Conservation (phyloP, 371 early-diverging fungal genomes). For the Mucor ambiguus region DNA sequence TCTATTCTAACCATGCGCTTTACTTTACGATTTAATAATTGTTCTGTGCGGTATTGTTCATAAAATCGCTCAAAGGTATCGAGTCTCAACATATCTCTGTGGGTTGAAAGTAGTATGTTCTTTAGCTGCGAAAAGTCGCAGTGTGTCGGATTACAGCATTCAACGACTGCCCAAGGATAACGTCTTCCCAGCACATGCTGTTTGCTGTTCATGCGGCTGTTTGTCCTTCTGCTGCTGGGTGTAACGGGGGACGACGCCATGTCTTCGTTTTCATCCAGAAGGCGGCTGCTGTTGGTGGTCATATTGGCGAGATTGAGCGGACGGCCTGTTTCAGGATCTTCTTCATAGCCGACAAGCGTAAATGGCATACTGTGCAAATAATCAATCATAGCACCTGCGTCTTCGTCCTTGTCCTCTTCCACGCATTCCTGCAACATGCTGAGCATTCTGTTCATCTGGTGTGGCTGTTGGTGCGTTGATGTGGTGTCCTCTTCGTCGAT, state of each 20-base stretch:
- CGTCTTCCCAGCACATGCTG: conserved; percentile 69
- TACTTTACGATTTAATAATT: conserved; percentile 55
- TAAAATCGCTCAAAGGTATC: conserved; percentile 86
- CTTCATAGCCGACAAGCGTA: conserved; percentile 74
- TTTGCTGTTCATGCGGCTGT: background rate
- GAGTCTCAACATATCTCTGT: conserved; percentile 81
- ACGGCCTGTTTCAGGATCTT: conserved; percentile 40
- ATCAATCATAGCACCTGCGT: conserved; percentile 36
- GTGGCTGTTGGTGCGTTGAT: conserved; percentile 16
- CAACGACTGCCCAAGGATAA: conserved; percentile 97
- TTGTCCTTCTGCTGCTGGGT: background rate
- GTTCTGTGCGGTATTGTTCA: conserved; percentile 87
- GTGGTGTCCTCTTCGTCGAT: conserved; percentile 56
- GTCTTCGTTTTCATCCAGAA: conserved; percentile 21
- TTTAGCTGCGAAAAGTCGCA: conserved; percentile 77
- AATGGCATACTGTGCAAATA: conserved; percentile 63
- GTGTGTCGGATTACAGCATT: conserved; percentile 79
- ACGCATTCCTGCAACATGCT: conserved; percentile 31
- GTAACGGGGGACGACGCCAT: conserved; percentile 21
- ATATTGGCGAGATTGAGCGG: conserved; percentile 19
- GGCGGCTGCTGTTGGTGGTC: background rate
- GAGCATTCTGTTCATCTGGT: conserved; percentile 24
- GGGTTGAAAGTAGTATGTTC: conserved; percentile 56
- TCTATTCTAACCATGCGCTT: conserved; percentile 19
- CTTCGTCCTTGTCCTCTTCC: conserved; percentile 39